Conservation (phyloP, 1,284 basidiomycete genomes). For the Cystobasidium slooffiae region DNA sequence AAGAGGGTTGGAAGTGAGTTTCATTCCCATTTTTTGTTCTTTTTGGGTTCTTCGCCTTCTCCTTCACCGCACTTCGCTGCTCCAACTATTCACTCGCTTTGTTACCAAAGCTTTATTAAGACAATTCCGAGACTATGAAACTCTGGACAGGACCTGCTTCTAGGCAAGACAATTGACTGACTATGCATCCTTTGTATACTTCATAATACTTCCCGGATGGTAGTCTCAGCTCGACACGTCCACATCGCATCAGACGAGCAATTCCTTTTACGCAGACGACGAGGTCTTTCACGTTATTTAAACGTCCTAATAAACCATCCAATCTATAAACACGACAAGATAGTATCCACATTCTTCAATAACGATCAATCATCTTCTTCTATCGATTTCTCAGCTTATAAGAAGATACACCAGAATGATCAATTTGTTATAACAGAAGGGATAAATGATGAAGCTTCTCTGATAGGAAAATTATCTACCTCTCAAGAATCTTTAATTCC, state of each 20-base stretch:
- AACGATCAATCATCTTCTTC: slow-evolving; percentile 16
- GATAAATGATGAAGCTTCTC: slow-evolving; percentile 80
- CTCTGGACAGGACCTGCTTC: neutral
- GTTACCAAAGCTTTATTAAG: too few relatives aligned
- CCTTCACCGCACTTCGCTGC: too few relatives aligned
- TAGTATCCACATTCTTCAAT: slow-evolving; percentile 70
- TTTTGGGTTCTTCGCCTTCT: neutral
- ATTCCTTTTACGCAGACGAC: slow-evolving; percentile 87
- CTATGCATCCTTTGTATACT: slow-evolving; percentile 24
- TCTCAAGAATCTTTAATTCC: slow-evolving; percentile 90
- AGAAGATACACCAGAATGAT: slow-evolving; percentile 42
- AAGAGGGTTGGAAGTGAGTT: slow-evolving; percentile 83
- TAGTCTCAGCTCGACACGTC: slow-evolving; percentile 31
- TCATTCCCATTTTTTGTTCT: neutral
- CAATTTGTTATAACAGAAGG: slow-evolving; percentile 15
- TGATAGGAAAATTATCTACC: slow-evolving; percentile 75
- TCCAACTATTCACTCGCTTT: too few relatives aligned
- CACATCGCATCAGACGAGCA: slow-evolving; percentile 70
- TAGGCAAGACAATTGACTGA: neutral
- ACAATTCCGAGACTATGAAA: neutral
- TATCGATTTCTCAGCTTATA: slow-evolving; percentile 47
- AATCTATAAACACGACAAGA: slow-evolving; percentile 79
- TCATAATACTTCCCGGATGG: slow-evolving; percentile 16
- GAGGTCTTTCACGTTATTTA: slow-evolving; percentile 79
- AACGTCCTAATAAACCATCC: slow-evolving; percentile 88